phyloP scores from a whole-genome alignment of 1,284 basidiomycete genomes.

The Leccinum subrobustum region DNA sequence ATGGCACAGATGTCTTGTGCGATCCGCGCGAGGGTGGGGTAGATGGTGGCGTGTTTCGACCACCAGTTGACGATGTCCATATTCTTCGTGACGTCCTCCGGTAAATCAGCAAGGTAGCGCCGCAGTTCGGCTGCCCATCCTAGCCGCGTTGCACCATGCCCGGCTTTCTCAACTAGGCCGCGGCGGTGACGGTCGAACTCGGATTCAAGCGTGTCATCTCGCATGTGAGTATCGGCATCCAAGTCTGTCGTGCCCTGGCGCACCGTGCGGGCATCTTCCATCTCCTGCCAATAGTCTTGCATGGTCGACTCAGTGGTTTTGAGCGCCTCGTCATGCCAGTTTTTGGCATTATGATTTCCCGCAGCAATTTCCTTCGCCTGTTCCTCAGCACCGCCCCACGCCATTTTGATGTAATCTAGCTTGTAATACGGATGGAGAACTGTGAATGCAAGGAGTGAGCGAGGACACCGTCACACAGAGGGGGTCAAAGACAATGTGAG shows the following conservation, averaged over 20 bases:
- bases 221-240: too few species aligned
- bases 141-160: not conserved
- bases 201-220: not conserved
- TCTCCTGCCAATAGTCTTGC: not conserved
- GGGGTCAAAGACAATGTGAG: too few species aligned
- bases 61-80: too few species aligned
- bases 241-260: too few species aligned
- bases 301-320: not conserved
- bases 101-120: too few species aligned
- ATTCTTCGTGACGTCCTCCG: too few species aligned
- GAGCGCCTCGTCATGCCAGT: not conserved
- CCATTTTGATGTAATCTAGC: not conserved
- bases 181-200: not conserved
- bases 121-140: not conserved
- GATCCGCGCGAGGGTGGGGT: too few species aligned
- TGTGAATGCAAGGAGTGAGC: too few species aligned
- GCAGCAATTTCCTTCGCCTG: not conserved
- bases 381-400: not conserved
- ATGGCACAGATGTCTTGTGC: too few species aligned
- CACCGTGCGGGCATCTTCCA: not conserved
- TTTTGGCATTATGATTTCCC: not conserved
- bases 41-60: too few species aligned
- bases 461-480: too few species aligned
- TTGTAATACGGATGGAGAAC: too few species aligned
- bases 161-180: not conserved